These are phyloP conservation scores for Rhamnella rubrinervis DNA, from an alignment of 331 rosid species.

Conservation along the genomic window DNA sequence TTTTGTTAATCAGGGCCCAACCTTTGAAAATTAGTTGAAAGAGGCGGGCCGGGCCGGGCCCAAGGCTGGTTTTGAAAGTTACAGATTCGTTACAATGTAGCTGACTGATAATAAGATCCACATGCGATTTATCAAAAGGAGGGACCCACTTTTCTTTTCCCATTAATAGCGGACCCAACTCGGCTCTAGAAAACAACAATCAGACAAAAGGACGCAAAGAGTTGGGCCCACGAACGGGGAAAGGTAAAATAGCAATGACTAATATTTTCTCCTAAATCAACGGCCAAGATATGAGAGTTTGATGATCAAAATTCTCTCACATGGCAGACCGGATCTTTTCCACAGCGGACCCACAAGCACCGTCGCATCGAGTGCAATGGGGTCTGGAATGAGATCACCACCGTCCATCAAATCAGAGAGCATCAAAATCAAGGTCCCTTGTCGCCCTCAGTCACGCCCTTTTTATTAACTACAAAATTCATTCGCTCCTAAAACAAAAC, in stretches of 20 bases:
- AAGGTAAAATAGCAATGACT: not conserved
- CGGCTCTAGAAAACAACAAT: not conserved
- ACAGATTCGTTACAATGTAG: not conserved
- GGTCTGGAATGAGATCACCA: slow-evolving; percentile 2
- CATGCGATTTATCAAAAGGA: not conserved
- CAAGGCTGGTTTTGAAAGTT: too few species aligned
- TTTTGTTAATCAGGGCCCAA: too few species aligned
- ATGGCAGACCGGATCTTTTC: slow-evolving; percentile 4
- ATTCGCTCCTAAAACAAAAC: slow-evolving; percentile 2
- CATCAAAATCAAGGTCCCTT: not conserved
- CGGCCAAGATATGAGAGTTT: not conserved
- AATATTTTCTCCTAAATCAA: not conserved
- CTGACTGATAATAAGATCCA: not conserved
- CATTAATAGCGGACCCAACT: not conserved
- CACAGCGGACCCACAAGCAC: not conserved
- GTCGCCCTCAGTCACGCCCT: not conserved
- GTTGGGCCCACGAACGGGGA: not conserved
- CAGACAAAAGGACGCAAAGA: not conserved
- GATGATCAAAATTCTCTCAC: not conserved
- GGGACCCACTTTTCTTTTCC: slow-evolving; percentile 2
- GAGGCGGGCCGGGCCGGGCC: too few species aligned
- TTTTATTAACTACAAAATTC: not conserved
- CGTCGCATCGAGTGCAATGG: not conserved
- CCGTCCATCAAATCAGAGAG: slow-evolving; percentile 10
- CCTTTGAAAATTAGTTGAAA: too few species aligned